phyloP scores from a whole-genome alignment of 2,329 filamentous ascomycete species.

The Neocucurbitaria cava region DNA sequence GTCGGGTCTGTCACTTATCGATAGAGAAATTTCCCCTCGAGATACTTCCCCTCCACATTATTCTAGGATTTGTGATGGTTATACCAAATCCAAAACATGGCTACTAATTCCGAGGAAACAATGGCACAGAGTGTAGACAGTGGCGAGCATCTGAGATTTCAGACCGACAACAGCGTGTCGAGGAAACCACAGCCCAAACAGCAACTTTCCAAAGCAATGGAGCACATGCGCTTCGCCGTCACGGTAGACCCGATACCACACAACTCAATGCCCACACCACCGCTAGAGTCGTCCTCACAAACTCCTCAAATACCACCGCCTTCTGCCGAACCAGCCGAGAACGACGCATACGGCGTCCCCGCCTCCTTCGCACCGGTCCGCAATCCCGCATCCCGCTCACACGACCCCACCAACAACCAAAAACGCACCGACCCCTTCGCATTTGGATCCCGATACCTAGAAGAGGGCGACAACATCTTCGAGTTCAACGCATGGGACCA shows the following conservation, averaged over 20 bases:
- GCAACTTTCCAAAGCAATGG: slow-evolving; percentile 60
- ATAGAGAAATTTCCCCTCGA: slow-evolving; percentile 26
- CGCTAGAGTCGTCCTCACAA: background rate
- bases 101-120: slow-evolving; percentile 17
- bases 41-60: slow-evolving; percentile 13
- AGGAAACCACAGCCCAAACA: slow-evolving; percentile 47
- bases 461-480: slow-evolving; percentile 87
- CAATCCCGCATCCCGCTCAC: slow-evolving; percentile 65
- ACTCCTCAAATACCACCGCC: background rate
- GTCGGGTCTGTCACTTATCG: slow-evolving; percentile 26
- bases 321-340: slow-evolving; percentile 27
- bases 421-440: slow-evolving; percentile 94
- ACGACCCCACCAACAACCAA: slow-evolving; percentile 75
- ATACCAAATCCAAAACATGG: slow-evolving; percentile 19
- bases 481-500: slow-evolving; percentile 99
- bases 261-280: slow-evolving; percentile 20
- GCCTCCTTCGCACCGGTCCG: slow-evolving; percentile 54
- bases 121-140: slow-evolving; percentile 5
- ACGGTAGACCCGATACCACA: slow-evolving; percentile 48
- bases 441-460: slow-evolving; percentile 88
- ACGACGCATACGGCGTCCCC: slow-evolving; percentile 59
- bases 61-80: background rate
- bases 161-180: slow-evolving; percentile 42
- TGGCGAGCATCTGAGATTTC: slow-evolving; percentile 27
- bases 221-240: slow-evolving; percentile 59